Base-by-base conservation (phyloP, 2,329 filamentous ascomycete species). In the Fusarium fracticaudum region DNA sequence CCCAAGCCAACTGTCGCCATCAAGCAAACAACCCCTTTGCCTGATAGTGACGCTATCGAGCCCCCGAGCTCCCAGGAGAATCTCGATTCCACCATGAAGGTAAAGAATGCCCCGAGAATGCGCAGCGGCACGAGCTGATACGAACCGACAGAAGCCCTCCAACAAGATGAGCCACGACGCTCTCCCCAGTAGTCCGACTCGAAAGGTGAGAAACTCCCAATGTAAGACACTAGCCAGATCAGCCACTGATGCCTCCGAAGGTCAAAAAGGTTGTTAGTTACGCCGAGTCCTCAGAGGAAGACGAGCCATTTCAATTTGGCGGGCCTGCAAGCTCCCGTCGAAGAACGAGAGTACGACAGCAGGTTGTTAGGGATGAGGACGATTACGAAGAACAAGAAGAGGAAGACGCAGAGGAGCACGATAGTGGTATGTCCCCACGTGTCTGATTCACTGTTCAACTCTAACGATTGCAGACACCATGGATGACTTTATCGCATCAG, bases 401-500 rank as follows among this genome's bases (percentile, higher is more conserved):
- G n/a, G 90, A 91, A 8, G 89, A 86, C 20, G 88, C 86, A 50
- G 88, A 88, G 67, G 87, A 89, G 68, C 87, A 89, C 50, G 88
- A 91, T n/a, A 90, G 91, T 79, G 90, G 89, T 91, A 82, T 45
- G 71, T 54, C 33, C 17, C 5, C 15, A 10, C 17, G 8, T n/a
- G 29, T 14, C 20, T 35, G 3, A 6, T 10, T 20, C 37, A 29
- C 8, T 2, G 22, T 12, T 18, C 29, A 22, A 29, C 38, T 24
- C 73, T 76, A 44, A 77, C 59, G n/a, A 22, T 14, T 15, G 4
- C 55, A 89, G 85, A 87, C 83, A 94, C 96, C 61, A 90, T 97
- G 85, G 94, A 92, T 70, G 93, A 98, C 80, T 98, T 98, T 78
- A 87, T 98, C 31, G 95, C 93, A 9, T 91, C 93, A 0, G 94